Percentiles rank a stretch among this genome's conserved stretches.
Conservation (phyloP, 1,284 basidiomycete genomes). For the Papiliotrema laurentii region DNA sequence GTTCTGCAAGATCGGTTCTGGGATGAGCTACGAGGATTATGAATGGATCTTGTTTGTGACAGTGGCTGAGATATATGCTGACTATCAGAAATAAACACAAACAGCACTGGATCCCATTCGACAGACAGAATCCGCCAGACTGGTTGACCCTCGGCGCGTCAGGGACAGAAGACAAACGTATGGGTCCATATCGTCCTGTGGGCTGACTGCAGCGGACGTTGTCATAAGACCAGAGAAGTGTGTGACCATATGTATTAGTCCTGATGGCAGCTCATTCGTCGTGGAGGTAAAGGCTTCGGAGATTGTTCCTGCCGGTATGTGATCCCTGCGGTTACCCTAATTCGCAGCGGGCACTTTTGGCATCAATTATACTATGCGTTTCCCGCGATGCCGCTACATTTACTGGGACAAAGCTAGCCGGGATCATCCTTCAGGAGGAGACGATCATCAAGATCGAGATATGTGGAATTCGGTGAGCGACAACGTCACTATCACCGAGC, state of each 20-base stretch:
- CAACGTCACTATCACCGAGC: too few species aligned
- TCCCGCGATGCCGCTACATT: slow-evolving; percentile 76
- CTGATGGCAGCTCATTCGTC: slow-evolving; percentile 52
- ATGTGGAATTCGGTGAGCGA: slow-evolving; percentile 45
- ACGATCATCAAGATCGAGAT: slow-evolving; percentile 38
- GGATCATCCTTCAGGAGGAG: slow-evolving; percentile 23
- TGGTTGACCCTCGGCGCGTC: slow-evolving; percentile 41
- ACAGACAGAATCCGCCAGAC: slow-evolving; percentile 33
- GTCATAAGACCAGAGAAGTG: slow-evolving; percentile 48
- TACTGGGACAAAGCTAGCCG: slow-evolving; percentile 50
- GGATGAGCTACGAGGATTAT: slow-evolving; percentile 77
- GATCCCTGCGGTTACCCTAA: slow-evolving; percentile 46
- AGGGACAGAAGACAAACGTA: slow-evolving; percentile 48
- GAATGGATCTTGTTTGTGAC: slow-evolving; percentile 60
- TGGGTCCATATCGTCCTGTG: slow-evolving; percentile 4
- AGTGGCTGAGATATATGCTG: not conserved
- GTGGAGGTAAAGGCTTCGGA: slow-evolving; percentile 86
- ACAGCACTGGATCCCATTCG: slow-evolving; percentile 45
- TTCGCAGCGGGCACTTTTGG: slow-evolving; percentile 49
- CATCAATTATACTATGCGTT: slow-evolving; percentile 57
- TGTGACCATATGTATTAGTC: not conserved
- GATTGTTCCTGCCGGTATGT: slow-evolving; percentile 65
- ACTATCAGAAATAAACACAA: slow-evolving; percentile 38
- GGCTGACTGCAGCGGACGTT: slow-evolving; percentile 42
- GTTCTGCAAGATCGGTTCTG: slow-evolving; percentile 82